Percentiles rank a stretch among this genome's conserved stretches.
Evolutionary conservation across 805 yeast genomes (phyloP).

Genomic region (Lachancea lanzarotensis): DNA sequence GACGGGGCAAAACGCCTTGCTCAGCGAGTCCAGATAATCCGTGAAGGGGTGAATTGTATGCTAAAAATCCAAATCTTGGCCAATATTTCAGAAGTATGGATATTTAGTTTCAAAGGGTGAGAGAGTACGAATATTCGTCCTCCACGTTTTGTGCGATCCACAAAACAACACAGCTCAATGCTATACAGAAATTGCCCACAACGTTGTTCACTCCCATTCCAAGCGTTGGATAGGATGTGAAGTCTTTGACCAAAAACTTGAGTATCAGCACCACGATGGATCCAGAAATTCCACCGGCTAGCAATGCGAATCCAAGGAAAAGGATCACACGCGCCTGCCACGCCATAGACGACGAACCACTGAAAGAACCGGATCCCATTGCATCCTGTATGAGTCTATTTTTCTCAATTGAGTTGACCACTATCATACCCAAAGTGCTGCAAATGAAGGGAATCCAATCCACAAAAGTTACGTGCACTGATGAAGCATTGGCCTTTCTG

Average conservation of each 20-base stretch:
- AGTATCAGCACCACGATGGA: constrained; percentile 81
- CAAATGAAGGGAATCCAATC: constrained; percentile 96
- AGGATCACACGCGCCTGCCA: constrained; percentile 93
- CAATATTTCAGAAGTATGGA: constrained; percentile 1
- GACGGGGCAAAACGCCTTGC: too few relatives aligned
- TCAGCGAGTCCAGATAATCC: too few relatives aligned
- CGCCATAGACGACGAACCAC: constrained; percentile 48
- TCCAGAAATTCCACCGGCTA: constrained; percentile 94
- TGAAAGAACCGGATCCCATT: constrained; percentile 28
- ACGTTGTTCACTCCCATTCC: constrained; percentile 94
- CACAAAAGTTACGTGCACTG: constrained; percentile 79
- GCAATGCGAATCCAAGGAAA: constrained; percentile 84
- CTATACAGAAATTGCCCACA: constrained; percentile 65
- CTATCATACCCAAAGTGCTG: constrained; percentile 82
- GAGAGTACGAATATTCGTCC: constrained; percentile 90
- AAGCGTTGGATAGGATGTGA: constrained; percentile 70
- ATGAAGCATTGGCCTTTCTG: constrained; percentile 75
- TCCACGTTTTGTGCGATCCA: constrained; percentile 96
- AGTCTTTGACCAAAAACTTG: constrained; percentile 74
- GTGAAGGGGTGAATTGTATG: background rate
- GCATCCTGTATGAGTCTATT: constrained; percentile 35
- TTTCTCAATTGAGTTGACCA: constrained; percentile 46
- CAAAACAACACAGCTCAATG: constrained; percentile 80
- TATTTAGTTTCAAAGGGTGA: constrained; percentile 49
- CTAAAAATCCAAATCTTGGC: background rate